Base-by-base conservation (phyloP, 257 asterid genomes). In the Avicennia marina region DNA sequence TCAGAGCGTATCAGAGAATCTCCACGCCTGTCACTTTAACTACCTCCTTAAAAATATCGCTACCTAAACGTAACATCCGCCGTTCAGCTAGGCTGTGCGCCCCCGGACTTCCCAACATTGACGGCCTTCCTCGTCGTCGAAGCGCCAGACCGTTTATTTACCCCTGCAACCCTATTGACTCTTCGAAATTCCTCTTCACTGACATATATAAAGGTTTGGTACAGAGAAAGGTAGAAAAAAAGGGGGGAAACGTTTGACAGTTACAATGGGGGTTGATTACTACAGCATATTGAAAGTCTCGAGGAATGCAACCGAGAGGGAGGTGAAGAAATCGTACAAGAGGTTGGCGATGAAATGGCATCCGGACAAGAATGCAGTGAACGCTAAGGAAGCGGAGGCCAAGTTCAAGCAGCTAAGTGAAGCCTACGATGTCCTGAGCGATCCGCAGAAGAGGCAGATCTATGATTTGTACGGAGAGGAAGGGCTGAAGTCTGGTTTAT, bases 261-360 rank as follows among this genome's bases (percentile, higher is more conserved):
- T 6, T 55, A 29, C 3, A 33, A 87, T 90, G 96, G 95, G 84
- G 12, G 80, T 89, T 18, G 95, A 89, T 74, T 89, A 93, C 63
- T 93, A 86, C 76, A 81, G 78, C 57, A 53, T 81, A 7, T 72
- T 93, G 75, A 89, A 78, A 66, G 83, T 93, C 1, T 60, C 90
- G 6, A 67, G 67, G 32, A 68, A 75, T 50, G 94, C 96, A 1
- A 70, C 75, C 18, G 97, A 82, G 7, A 97, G 84, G 48, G 97
- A 89, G 47, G 48, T 93, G 51, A 89, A 86, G 88, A 93, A 66
- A 72, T 79, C 99, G 2, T 93, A 86, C 78, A 80, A 78, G 82
- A 76, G 79, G 40, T 56, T 93, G 63, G 99, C 96, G 12, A 93
- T 93, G 99, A 86, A 82, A 46, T 89, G 94, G 95, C 99, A 93